Percentiles rank a stretch among this genome's conserved stretches.
Evolutionary conservation across 169 alveolate species (phyloP).

Genomic region (Babesia ovis): DNA sequence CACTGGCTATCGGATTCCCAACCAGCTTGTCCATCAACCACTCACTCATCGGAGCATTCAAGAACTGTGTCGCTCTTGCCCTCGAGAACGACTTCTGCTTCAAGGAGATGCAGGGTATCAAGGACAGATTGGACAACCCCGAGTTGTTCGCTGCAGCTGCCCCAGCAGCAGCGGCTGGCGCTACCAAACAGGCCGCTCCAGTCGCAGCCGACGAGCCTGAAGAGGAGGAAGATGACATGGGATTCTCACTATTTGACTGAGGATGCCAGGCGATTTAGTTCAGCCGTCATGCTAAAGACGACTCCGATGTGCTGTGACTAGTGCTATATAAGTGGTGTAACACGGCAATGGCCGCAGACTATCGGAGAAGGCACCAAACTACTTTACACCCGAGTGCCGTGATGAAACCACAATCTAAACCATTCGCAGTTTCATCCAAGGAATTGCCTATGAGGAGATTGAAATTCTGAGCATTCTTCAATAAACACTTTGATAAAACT

Average conservation of each 20-base stretch:
- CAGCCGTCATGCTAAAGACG: background rate
- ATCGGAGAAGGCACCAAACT: slow-evolving; percentile 14
- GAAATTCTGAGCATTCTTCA: slow-evolving; percentile 57
- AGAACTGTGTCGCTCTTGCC: slow-evolving; percentile 94
- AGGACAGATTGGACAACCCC: slow-evolving; percentile 91
- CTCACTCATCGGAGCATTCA: slow-evolving; percentile 93
- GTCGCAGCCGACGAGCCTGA: slow-evolving; percentile 85
- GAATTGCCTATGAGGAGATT: slow-evolving; percentile 43
- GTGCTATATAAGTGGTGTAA: background rate
- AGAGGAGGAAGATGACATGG: slow-evolving; percentile 96
- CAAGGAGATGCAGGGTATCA: slow-evolving; percentile 91
- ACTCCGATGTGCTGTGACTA: slow-evolving; percentile 7
- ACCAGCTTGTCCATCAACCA: slow-evolving; percentile 95
- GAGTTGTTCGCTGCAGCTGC: slow-evolving; percentile 86
- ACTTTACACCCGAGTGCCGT: slow-evolving; percentile 20
- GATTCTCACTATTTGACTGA: slow-evolving; percentile 89
- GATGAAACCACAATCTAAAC: slow-evolving; percentile 48
- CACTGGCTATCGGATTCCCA: slow-evolving; percentile 91
- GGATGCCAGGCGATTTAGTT: background rate
- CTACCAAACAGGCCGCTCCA: slow-evolving; percentile 76
- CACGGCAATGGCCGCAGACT: slow-evolving; percentile 12
- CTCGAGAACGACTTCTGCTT: slow-evolving; percentile 91
- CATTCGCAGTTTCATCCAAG: slow-evolving; percentile 70
- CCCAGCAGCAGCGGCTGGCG: slow-evolving; percentile 77
- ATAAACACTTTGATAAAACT: slow-evolving; percentile 3